Conservation (phyloP, 345 rosid species). For the Eucalyptus microcorys region DNA sequence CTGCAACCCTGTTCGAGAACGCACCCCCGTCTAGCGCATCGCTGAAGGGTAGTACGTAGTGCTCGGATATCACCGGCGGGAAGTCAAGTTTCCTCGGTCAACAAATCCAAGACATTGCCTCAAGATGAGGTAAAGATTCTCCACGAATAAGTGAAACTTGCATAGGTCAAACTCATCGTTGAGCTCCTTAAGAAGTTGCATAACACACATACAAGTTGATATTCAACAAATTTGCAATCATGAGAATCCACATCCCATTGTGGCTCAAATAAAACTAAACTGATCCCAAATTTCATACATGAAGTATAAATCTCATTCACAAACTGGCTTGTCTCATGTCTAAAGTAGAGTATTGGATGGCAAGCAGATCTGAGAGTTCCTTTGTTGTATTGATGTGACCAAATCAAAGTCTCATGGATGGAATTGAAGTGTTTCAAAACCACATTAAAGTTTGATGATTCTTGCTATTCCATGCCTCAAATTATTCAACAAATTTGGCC, state of each 20-base stretch:
- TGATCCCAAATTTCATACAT: neutral
- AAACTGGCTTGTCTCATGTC: fast-evolving
- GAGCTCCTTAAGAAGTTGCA: too few species aligned
- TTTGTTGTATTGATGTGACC: neutral
- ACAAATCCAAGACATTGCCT: neutral
- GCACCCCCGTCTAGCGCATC: neutral
- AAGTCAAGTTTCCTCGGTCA: fast-evolving
- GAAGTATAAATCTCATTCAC: neutral
- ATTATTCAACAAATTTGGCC: neutral
- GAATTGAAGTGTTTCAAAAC: neutral
- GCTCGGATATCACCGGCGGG: neutral
- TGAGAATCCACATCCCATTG: neutral
- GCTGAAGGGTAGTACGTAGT: neutral
- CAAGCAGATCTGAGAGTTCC: neutral
- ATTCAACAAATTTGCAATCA: neutral
- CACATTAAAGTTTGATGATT: neutral
- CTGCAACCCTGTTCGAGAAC: neutral
- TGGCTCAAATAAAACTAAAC: neutral
- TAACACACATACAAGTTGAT: fast-evolving
- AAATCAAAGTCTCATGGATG: fast-evolving
- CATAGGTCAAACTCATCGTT: fast-evolving
- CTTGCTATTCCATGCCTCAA: fast-evolving
- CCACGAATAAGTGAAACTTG: too few species aligned
- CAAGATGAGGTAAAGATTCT: too few species aligned
- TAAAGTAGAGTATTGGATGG: neutral